These are phyloP conservation scores for Tulasnella sp. DNA, from an alignment of 768 basidiomycete genomes.

Conservation along the genomic window DNA sequence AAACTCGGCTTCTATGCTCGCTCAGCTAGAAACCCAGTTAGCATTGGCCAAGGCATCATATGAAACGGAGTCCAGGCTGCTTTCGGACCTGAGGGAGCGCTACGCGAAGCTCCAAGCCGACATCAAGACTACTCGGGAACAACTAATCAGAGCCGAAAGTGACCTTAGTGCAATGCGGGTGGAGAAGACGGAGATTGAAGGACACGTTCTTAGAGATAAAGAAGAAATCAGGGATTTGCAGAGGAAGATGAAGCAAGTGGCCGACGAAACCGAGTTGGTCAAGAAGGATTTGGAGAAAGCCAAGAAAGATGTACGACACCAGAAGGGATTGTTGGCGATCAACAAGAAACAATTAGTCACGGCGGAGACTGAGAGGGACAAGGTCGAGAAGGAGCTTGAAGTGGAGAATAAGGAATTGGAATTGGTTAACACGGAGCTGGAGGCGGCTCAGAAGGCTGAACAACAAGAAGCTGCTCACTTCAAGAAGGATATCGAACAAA, in stretches of 20 bases:
- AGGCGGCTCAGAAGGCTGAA: slow-evolving; percentile 39
- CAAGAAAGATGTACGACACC: slow-evolving; percentile 90
- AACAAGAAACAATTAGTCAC: slow-evolving; percentile 84
- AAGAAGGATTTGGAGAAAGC: slow-evolving; percentile 72
- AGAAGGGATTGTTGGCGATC: slow-evolving; percentile 89
- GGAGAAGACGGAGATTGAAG: slow-evolving; percentile 87
- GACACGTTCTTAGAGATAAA: slow-evolving; percentile 75
- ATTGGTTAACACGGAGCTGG: slow-evolving; percentile 41
- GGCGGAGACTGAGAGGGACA: slow-evolving; percentile 64
- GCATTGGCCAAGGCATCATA: slow-evolving; percentile 71
- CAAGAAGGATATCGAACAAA: background rate
- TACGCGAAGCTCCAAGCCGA: slow-evolving; percentile 51
- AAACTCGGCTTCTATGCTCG: slow-evolving; percentile 59
- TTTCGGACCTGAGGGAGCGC: slow-evolving; percentile 56
- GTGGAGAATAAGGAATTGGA: slow-evolving; percentile 34
- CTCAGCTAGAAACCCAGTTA: slow-evolving; percentile 70
- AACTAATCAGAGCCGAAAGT: slow-evolving; percentile 81
- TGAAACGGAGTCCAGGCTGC: slow-evolving; percentile 65
- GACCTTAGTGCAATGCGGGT: slow-evolving; percentile 78
- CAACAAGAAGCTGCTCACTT: slow-evolving; percentile 20
- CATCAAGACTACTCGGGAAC: slow-evolving; percentile 56
- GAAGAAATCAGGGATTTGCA: slow-evolving; percentile 85
- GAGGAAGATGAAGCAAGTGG: slow-evolving; percentile 67
- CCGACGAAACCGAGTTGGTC: slow-evolving; percentile 52
- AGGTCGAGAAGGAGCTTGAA: slow-evolving; percentile 56